These are phyloP conservation scores for Leccinum subtestaceum DNA, from an alignment of 768 basidiomycete genomes.

Conservation along the genomic window DNA sequence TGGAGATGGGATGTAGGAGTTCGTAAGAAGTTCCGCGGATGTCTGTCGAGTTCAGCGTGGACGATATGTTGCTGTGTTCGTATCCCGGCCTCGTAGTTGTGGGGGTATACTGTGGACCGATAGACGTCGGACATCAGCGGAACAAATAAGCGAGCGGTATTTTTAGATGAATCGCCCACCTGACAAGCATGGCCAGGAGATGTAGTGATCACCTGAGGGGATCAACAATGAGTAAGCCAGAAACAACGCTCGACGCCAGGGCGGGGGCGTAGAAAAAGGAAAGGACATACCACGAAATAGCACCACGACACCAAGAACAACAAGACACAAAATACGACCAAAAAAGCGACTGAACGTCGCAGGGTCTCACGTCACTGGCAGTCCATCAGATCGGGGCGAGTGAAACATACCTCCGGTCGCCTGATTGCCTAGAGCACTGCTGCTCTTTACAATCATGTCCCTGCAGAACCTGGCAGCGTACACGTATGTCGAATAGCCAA, in stretches of 20 bases:
- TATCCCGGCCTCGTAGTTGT: slow-evolving; percentile 22
- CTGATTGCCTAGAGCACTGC: slow-evolving; percentile 44
- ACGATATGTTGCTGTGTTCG: slow-evolving; percentile 16
- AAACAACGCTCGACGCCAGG: neutral
- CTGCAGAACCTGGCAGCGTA: slow-evolving; percentile 71
- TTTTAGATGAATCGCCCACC: slow-evolving; percentile 39
- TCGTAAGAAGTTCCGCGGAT: slow-evolving; percentile 31
- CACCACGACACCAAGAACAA: slow-evolving; percentile 76
- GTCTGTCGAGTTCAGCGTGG: slow-evolving; percentile 23
- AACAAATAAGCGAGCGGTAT: neutral
- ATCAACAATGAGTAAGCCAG: neutral
- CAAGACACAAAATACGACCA: slow-evolving; percentile 61
- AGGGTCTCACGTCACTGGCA: slow-evolving; percentile 4
- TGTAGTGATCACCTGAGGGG: slow-evolving; percentile 56
- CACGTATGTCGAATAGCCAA: slow-evolving; percentile 72
- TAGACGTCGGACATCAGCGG: slow-evolving; percentile 9
- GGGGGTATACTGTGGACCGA: slow-evolving; percentile 23
- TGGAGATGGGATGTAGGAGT: slow-evolving; percentile 19
- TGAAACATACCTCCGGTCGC: slow-evolving; percentile 63
- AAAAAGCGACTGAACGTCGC: slow-evolving; percentile 52
- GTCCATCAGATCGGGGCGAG: neutral
- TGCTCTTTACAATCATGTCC: slow-evolving; percentile 57
- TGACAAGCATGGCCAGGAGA: slow-evolving; percentile 68
- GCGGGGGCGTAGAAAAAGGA: neutral
- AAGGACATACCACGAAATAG: slow-evolving; percentile 59